Evolutionary conservation across 768 basidiomycete species (phyloP).

Genomic region (Trametopsis cervina): DNA sequence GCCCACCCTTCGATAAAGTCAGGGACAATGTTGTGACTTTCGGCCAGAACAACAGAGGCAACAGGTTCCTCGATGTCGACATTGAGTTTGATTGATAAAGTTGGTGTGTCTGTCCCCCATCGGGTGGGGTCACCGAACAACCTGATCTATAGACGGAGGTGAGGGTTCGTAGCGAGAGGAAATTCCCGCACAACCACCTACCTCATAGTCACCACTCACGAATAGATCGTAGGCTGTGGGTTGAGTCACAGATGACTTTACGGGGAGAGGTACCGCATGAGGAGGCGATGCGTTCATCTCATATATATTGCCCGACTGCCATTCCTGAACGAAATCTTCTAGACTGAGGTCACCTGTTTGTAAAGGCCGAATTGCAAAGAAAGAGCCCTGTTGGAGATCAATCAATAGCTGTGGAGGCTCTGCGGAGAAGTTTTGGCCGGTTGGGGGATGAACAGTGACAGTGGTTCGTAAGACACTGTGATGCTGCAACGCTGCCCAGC

Average conservation of each 20-base stretch:
- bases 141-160: slow-evolving; percentile 46
- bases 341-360: background rate
- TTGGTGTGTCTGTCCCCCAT: slow-evolving; percentile 34
- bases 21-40: slow-evolving; percentile 48
- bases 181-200: background rate
- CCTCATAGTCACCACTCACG: slow-evolving; percentile 83
- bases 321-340: slow-evolving; percentile 34
- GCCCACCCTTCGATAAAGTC: slow-evolving; percentile 73
- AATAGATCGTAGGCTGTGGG: slow-evolving; percentile 61
- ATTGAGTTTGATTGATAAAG: slow-evolving; percentile 46
- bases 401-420: slow-evolving; percentile 43
- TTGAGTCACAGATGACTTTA: slow-evolving; percentile 29
- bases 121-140: slow-evolving; percentile 71
- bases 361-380: slow-evolving; percentile 59
- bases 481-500: slow-evolving; percentile 85
- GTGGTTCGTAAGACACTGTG: slow-evolving; percentile 63
- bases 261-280: slow-evolving; percentile 44
- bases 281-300: slow-evolving; percentile 45
- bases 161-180: background rate
- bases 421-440: background rate
- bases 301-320: slow-evolving; percentile 90
- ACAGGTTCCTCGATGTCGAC: slow-evolving; percentile 38
- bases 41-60: slow-evolving; percentile 30
- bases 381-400: slow-evolving; percentile 65
- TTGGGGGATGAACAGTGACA: slow-evolving; percentile 49